Evolutionary conservation across 1,139 yeast species (phyloP), one percentile per base, ranked within the genome.

Genomic region (Yamadazyma kanchanaburiensis): DNA sequence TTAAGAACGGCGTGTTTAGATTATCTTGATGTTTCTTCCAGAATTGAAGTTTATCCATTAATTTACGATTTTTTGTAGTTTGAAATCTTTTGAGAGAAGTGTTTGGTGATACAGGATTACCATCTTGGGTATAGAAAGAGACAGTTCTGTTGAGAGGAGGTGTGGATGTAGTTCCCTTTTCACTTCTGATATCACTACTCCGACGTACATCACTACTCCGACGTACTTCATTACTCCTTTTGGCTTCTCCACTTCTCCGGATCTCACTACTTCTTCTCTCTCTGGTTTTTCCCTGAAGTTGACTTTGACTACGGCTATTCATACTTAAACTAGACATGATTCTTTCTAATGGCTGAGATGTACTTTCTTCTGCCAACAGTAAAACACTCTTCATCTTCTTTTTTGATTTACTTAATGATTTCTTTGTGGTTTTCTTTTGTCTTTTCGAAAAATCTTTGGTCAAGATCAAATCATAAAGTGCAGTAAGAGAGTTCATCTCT

Each of bases 401-500:
- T 35, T 74, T 59, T 17, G 81, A 75, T 43, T 74, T 63, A 18
- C 63, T 60, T 11, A 74, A 45, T 13, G 66, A 62, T 33, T 58
- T 62, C 35, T 56, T 60, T 8, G 70, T 68, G 36, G 74, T 62
- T 37, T 58, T 55, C 43, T 69, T 64, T 46, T 61, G 65, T 23
- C 48, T 49, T 40, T 60, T 63, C 50, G 65, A 67, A 30, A 59
- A 61, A 41, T 83, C 94, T 30, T 72, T 68, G 22, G 86, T 89
- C 12, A 86, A 59, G 10, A 82, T 58, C 10, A 91, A 62, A 26
- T 80, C 82, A 83, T 94, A 91, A 37, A 85, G 68, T 0, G 95
- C 96, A n/a, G 89, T 80, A 15, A 86, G 58, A 0, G 88, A 67
- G 51, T 86, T 95, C 59, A 88, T 80, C 34, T 79, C 77, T 31